Evolutionary conservation across 2,329 filamentous ascomycete genomes (phyloP).

Genomic region (Neofusicoccum sp.): DNA sequence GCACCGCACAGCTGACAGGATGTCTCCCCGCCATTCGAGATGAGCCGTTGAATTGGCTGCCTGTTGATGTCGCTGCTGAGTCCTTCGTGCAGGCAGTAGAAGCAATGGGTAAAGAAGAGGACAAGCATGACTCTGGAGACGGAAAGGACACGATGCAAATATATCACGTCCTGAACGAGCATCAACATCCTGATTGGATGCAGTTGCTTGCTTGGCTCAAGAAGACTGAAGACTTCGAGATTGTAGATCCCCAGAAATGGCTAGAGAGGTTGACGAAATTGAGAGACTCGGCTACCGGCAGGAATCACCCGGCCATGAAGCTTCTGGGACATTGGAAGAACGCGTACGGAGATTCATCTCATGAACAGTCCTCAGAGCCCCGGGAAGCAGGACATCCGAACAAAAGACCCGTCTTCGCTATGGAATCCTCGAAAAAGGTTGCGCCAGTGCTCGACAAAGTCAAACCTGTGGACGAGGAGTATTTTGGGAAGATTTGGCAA

Average conservation of each 20-base stretch:
- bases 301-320: slow-evolving; percentile 46
- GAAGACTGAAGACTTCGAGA: slow-evolving; percentile 38
- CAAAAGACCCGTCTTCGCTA: slow-evolving; percentile 32
- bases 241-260: slow-evolving; percentile 45
- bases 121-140: neutral
- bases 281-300: neutral
- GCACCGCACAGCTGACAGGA: slow-evolving; percentile 29
- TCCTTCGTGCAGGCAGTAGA: slow-evolving; percentile 38
- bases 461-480: slow-evolving; percentile 42
- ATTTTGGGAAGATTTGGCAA: slow-evolving; percentile 45
- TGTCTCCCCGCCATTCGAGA: slow-evolving; percentile 31
- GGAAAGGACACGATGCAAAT: slow-evolving; percentile 29
- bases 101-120: slow-evolving; percentile 12
- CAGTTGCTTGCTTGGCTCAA: slow-evolving; percentile 48
- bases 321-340: slow-evolving; percentile 52
- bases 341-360: slow-evolving; percentile 14
- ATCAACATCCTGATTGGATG: slow-evolving; percentile 44
- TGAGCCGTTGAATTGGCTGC: slow-evolving; percentile 34
- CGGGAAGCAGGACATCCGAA: neutral
- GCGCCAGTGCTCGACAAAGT: slow-evolving; percentile 39
- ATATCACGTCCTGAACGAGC: slow-evolving; percentile 52
- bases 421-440: slow-evolving; percentile 30
- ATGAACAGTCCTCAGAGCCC: neutral
- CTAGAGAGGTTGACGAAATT: slow-evolving; percentile 38
- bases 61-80: slow-evolving; percentile 41